phyloP scores from a whole-genome alignment of 2,329 filamentous ascomycete species.

The Aspergillus clavatus region DNA sequence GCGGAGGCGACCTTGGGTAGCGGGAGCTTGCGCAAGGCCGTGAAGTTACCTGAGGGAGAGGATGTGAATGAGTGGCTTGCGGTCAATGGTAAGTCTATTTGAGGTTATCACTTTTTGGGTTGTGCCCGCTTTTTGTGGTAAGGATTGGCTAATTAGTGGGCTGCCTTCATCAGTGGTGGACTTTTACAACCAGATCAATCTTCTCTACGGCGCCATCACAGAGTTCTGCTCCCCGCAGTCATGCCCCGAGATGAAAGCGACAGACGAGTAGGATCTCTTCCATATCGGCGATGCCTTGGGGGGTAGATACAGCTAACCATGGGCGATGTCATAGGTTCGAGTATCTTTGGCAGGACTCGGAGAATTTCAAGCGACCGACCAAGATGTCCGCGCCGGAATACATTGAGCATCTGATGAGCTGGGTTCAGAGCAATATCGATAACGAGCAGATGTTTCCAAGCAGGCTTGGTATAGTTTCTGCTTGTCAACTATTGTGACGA shows the following conservation, averaged over 20 bases:
- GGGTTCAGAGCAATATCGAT: conserved; percentile 93
- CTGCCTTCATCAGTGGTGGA: conserved; percentile 69
- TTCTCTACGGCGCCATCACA: conserved; percentile 96
- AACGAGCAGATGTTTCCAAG: conserved; percentile 95
- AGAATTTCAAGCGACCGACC: conserved; percentile 90
- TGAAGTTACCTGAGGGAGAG: conserved; percentile 94
- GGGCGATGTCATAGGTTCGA: conserved; percentile 63
- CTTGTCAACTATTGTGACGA: background rate
- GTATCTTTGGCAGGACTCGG: conserved; percentile 96
- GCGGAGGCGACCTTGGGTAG: conserved; percentile 94
- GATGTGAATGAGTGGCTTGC: conserved; percentile 98
- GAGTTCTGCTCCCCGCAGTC: conserved; percentile 97
- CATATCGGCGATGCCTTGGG: background rate
- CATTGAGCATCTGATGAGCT: conserved; percentile 95
- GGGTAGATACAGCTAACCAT: conserved; percentile 9
- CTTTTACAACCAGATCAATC: conserved; percentile 99
- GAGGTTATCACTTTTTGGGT: background rate
- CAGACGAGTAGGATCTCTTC: conserved; percentile 70
- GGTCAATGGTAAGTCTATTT: conserved; percentile 71
- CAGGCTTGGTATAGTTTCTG: conserved; percentile 62
- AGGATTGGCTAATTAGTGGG: background rate
- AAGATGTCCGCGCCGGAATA: conserved; percentile 98
- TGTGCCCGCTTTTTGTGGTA: too few species aligned
- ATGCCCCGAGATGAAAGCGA: conserved; percentile 99
- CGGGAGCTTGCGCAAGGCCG: conserved; percentile 90